phyloP scores from a whole-genome alignment of 371 early-diverging fungal genomes.

The Smittium culicis region DNA sequence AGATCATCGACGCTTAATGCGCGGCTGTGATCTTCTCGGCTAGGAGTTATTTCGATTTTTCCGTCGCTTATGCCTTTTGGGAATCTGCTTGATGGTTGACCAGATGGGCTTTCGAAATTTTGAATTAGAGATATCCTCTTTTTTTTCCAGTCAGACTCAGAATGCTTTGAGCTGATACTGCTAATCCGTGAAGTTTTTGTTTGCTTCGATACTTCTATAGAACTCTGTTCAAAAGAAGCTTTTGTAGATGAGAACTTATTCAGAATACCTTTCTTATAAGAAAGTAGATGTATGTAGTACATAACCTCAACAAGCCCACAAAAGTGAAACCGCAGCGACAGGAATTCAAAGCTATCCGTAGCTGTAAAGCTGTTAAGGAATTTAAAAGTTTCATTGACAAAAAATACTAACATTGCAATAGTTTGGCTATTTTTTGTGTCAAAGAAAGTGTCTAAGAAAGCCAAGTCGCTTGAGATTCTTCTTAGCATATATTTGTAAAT shows the following conservation, averaged over 20 bases:
- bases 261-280: background rate
- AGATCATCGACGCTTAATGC: background rate
- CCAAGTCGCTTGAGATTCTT: slow-evolving; percentile 12
- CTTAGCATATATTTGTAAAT: slow-evolving; percentile 26
- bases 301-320: slow-evolving; percentile 71
- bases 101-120: slow-evolving; percentile 13
- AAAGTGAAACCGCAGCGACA: slow-evolving; percentile 68
- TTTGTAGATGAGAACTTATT: background rate
- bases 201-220: background rate
- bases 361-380: slow-evolving; percentile 32
- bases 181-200: background rate
- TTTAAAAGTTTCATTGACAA: slow-evolving; percentile 53
- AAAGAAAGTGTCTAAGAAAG: background rate
- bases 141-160: background rate
- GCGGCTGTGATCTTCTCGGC: background rate
- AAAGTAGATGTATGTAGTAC: slow-evolving; percentile 31
- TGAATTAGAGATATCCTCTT: slow-evolving; percentile 6
- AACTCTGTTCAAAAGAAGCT: background rate
- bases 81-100: background rate
- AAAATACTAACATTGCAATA: slow-evolving; percentile 47
- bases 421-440: slow-evolving; percentile 16
- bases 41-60: background rate
- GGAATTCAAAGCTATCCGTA: slow-evolving; percentile 65
- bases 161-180: background rate
- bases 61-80: background rate